Base-by-base conservation (phyloP, 768 basidiomycete genomes). In the Heimioporus sp. region DNA sequence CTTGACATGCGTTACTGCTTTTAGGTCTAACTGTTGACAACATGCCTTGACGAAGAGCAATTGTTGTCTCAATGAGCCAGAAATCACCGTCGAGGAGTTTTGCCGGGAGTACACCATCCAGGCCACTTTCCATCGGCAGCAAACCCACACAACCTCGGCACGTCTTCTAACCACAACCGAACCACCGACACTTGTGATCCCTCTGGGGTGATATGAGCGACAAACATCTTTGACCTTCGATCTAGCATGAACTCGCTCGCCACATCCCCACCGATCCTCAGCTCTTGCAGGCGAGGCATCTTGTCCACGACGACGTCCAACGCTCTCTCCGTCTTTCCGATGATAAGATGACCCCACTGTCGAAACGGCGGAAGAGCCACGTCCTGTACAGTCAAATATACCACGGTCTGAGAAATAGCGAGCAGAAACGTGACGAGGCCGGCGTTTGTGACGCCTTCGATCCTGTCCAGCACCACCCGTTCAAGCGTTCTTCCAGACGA, bases 191-290 rank as follows among this genome's bases (percentile, higher is more conserved):
- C 31, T 37, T 32, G 49, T 6, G 20, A 46, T 42, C 21, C 48
- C 16, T 44, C 49, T 13, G 21, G 34, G 2, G n/a, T 9, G 1
- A 36, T 28, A 3, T 17, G 17, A 35, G 46, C 59, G 15, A 55
- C 20, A 20, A 65, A 64, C 49, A 46, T 51, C 49, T 46, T 64
- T 10, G 59, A 54, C 46, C 60, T 45, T 11, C 62, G 50, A 44
- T 56, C 59, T 5, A 64, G 35, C 62, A 64, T 64, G 10, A 62
- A 54, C 41, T 63, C 62, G 31, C 56, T 64, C 39, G 62, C 62
- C 10, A 62, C 56, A 37, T 64, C 62, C 5, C 62, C 62, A 7
- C 62, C 13, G 24, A 63, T 58, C 40, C 52, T 37, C 2, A 64
- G 43, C 32, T 62, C 57, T 8, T 44, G 31, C 19, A 65, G 30